Evolutionary conservation across 257 asterid species (phyloP).

Genomic region (Solanum etuberosum): DNA sequence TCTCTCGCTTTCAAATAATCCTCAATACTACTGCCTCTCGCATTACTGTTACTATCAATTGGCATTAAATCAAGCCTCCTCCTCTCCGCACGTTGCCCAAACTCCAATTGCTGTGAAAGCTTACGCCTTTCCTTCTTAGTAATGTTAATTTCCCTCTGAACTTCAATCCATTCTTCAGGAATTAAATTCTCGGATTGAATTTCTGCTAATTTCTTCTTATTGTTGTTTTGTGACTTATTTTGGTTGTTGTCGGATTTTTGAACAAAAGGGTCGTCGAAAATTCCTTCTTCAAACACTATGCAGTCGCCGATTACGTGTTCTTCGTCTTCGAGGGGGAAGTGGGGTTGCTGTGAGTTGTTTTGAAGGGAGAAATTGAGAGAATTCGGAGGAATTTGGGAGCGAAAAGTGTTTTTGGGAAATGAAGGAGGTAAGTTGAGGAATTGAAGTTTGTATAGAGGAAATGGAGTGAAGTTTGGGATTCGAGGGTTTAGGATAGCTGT

Average conservation of each 20-base stretch:
- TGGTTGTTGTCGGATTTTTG: conserved; percentile 4
- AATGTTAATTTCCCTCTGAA: conserved; percentile 56
- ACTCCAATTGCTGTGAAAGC: conserved; percentile 49
- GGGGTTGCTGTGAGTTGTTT: background rate
- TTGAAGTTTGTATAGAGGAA: conserved; percentile 7
- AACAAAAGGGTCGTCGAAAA: conserved; percentile 63
- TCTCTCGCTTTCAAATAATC: conserved; percentile 33
- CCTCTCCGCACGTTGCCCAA: conserved; percentile 55
- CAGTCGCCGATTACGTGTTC: conserved; percentile 69
- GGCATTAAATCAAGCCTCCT: conserved; percentile 51
- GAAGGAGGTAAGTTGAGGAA: background rate
- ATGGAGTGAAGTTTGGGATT: conserved; percentile 10
- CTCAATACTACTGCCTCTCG: conserved; percentile 2
- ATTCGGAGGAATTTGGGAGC: background rate
- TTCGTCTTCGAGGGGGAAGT: conserved; percentile 10
- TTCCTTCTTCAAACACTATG: conserved; percentile 76
- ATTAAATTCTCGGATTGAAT: conserved; percentile 56
- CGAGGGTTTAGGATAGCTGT: conserved; percentile 19
- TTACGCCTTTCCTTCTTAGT: conserved; percentile 81
- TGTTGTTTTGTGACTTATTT: background rate
- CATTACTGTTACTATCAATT: conserved; percentile 7
- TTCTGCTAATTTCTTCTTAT: background rate
- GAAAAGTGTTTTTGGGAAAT: background rate
- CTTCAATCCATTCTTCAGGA: conserved; percentile 73
- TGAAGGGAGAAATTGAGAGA: conserved; percentile 19